Conservation (phyloP, 2,329 filamentous ascomycete genomes). For the Aspergillus intermedius region DNA sequence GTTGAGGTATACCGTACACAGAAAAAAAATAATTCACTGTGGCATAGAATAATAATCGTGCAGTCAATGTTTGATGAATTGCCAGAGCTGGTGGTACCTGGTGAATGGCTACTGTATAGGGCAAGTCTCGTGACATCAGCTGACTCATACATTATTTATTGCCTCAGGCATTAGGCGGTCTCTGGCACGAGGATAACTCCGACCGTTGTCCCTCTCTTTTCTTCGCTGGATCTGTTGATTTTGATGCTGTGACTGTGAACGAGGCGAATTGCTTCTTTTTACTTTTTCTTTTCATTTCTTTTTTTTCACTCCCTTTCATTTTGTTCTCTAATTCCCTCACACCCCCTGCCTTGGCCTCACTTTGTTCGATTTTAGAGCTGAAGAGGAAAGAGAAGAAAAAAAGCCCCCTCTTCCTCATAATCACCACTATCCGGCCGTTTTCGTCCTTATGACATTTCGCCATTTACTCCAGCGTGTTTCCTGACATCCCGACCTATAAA, state of each 20-base stretch:
- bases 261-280: neutral
- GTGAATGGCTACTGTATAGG: neutral
- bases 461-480: conserved; percentile 7
- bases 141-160: neutral
- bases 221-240: neutral
- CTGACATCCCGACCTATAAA: conserved; percentile 1
- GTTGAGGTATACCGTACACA: too few species aligned
- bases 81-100: neutral
- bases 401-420: neutral
- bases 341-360: too few species aligned
- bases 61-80: too few species aligned
- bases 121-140: neutral
- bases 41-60: too few species aligned
- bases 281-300: neutral
- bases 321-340: neutral
- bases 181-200: too few species aligned
- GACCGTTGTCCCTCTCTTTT: neutral
- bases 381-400: too few species aligned
- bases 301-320: neutral
- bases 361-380: too few species aligned
- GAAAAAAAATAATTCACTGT: too few species aligned
- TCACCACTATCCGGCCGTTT: conserved; percentile 8
- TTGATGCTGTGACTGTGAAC: too few species aligned
- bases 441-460: conserved; percentile 18
- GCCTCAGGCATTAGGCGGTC: too few species aligned